These are phyloP conservation scores for Garcia nutans DNA, from an alignment of 345 rosid genomes.

Conservation along the genomic window DNA sequence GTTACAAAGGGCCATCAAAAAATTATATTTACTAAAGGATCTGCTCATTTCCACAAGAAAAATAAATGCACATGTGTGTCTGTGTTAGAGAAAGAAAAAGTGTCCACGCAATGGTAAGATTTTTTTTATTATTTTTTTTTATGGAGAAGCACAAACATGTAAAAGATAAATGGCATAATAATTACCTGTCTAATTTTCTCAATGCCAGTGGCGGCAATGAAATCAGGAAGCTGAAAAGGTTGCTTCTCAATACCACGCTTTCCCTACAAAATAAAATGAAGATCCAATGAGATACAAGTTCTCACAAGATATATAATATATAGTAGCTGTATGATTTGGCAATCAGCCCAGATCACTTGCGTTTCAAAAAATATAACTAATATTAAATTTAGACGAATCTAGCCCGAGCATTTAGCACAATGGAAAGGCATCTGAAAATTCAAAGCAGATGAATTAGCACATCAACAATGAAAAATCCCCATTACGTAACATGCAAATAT, in stretches of 20 bases:
- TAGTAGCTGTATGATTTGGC: neutral
- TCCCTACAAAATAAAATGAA: conserved; percentile 62
- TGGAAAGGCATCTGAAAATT: conserved; percentile 56
- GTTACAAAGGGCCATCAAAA: too few species aligned
- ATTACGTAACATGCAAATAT: conserved; percentile 22
- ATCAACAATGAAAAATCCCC: conserved; percentile 21
- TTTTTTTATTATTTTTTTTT: too few species aligned
- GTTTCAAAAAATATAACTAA: conserved; percentile 12
- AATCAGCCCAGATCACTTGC: conserved; percentile 19
- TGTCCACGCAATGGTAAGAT: neutral
- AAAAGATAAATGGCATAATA: neutral
- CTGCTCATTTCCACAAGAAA: neutral
- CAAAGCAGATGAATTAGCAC: conserved; percentile 55
- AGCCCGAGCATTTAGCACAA: conserved; percentile 45
- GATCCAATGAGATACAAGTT: conserved; percentile 44
- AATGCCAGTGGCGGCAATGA: conserved; percentile 98
- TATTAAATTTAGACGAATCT: conserved; percentile 31
- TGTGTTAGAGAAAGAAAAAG: neutral
- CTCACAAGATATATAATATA: neutral
- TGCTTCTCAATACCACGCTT: conserved; percentile 99
- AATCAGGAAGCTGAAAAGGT: conserved; percentile 99
- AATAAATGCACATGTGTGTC: too few species aligned
- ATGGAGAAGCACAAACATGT: too few species aligned
- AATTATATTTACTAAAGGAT: too few species aligned
- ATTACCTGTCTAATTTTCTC: conserved; percentile 98